These are phyloP conservation scores for Pichia scutulata DNA, from an alignment of 805 yeast species.

Conservation along the genomic window DNA sequence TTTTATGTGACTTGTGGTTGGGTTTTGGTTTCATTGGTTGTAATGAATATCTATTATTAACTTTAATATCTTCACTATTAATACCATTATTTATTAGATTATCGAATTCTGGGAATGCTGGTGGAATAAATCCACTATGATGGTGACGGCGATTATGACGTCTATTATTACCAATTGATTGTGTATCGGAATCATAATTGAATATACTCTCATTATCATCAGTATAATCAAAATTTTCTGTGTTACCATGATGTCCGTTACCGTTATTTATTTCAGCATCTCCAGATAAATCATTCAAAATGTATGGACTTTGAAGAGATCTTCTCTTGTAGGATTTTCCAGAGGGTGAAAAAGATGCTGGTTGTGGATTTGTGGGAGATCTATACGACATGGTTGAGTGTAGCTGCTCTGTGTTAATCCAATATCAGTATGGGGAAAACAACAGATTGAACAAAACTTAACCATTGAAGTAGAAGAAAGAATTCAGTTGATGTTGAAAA, in stretches of 20 bases:
- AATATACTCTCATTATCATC: not conserved
- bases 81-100: slow-evolving; percentile 2
- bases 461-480: not conserved
- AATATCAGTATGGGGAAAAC: not conserved
- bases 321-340: slow-evolving; percentile 8
- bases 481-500: not conserved
- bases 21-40: slow-evolving; percentile 9
- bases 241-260: not conserved
- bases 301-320: slow-evolving; percentile 11
- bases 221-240: slow-evolving; percentile 4
- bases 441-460: not conserved
- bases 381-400: not conserved
- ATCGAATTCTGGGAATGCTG: not conserved
- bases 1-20: slow-evolving; percentile 5
- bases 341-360: not conserved
- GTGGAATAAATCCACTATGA: slow-evolving; percentile 1
- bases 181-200: not conserved
- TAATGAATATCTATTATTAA: slow-evolving; percentile 14
- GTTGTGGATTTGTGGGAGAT: not conserved
- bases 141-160: not conserved
- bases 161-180: not conserved
- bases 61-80: not conserved
- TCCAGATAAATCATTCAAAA: slow-evolving; percentile 1
- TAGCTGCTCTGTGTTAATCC: not conserved
- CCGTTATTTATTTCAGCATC: not conserved